Base-by-base conservation (phyloP, 805 yeast genomes). In the Candida insectorum region DNA sequence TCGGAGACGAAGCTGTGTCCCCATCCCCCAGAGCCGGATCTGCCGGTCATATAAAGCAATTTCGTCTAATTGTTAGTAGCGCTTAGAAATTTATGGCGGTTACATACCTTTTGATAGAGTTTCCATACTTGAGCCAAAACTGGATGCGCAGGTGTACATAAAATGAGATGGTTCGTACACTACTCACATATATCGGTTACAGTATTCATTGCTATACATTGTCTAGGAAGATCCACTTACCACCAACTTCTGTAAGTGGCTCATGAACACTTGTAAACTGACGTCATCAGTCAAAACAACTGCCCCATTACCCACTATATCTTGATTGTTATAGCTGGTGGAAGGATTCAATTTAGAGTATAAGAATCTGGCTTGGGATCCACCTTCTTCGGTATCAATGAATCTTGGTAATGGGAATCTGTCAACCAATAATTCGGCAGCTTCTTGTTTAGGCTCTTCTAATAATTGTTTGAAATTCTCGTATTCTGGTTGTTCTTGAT, bases 11-110 rank as follows among this genome's bases (percentile, higher is more conserved):
- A 77, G 70, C 56, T 91, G 98, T 3, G 97, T 95, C 20, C 85
- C 94, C 52, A 93, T 68, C 2, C 98, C 98, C 98, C 98, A 91
- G 14, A 91, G 69, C 42, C 98, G 65, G 43, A 91, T 89, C 59
- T 91, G 98, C 39, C 98, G 75, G 58, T 91, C 98, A 53, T 91
- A 91, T 15, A 91, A 71, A 1, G 94, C 96, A 37, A 89, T 77
- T 53, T 89, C 97, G 49, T 88, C 96, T 34, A 24, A 13, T 5
- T 11, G 17, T 20, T 29, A 26, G 29, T 16, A 16, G 14, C 11
- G 18, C 14, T 20, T n/a, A n/a, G n/a, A n/a, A n/a, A n/a, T n/a
- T n/a, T n/a, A n/a, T n/a, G n/a, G n/a, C n/a, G n/a, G n/a, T n/a
- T 8, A 34, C 47, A 34, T 37, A 42, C 47, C 47, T 39, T 36